These are phyloP conservation scores for Trichoderma atroviride DNA, from an alignment of 2,329 filamentous ascomycete species.

Conservation along the genomic window DNA sequence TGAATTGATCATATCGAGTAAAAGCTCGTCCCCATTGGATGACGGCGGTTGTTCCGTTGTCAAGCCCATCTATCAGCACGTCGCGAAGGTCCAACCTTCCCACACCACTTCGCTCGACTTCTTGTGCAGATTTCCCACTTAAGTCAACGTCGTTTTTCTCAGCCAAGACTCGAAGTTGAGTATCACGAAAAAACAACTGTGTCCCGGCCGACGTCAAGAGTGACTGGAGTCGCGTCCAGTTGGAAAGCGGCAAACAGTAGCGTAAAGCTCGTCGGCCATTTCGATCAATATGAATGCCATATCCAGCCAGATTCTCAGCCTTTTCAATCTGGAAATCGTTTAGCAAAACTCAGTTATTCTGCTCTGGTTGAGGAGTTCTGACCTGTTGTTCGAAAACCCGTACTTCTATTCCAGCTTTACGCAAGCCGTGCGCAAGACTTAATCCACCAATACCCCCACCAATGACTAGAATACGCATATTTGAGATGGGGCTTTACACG, in stretches of 20 bases:
- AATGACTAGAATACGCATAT: neutral
- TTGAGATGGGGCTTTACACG: neutral
- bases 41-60: neutral
- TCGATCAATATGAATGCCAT: neutral
- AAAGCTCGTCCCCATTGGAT: neutral
- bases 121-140: neutral
- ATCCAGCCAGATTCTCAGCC: neutral
- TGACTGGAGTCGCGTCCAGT: neutral
- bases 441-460: neutral
- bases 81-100: neutral
- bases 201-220: neutral
- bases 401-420: neutral
- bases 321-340: neutral
- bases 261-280: neutral
- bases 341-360: neutral
- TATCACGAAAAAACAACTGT: neutral
- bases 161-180: neutral
- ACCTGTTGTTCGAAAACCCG: slow-evolving; percentile 4
- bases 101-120: neutral
- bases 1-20: neutral
- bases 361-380: neutral
- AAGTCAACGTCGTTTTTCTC: neutral
- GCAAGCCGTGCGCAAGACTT: neutral
- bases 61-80: neutral
- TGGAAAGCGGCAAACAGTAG: neutral